Evolutionary conservation across 2,329 filamentous ascomycete species (phyloP), one percentile per base, ranked within the genome.

Genomic region (Rutstroemia sp.): DNA sequence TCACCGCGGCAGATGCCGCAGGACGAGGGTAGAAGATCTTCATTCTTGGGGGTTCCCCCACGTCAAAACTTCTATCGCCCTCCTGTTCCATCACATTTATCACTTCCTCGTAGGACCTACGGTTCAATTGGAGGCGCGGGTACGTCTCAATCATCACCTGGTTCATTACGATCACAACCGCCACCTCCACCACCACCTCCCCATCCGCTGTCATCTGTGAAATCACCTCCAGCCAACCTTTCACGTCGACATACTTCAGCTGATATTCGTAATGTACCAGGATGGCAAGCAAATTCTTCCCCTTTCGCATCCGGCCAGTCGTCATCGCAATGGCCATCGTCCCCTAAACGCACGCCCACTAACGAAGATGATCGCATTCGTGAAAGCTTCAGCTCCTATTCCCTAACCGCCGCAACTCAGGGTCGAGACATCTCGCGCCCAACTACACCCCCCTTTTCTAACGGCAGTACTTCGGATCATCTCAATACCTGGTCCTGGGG

Each of bases 201-300:
- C 34, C 88, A 89, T 67, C 85, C 85, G 37, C 76, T 86, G 19
- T 80, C 86, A 18, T 76, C 81, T 57, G 77, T 82, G 34, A 78
- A 85, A 64, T 78, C 80, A 25, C 80, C 83, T 37, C 83, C 85
- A 38, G 80, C 83, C 56, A 91, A 84, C 65, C 77, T 96, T 48
- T 82, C 85, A 46, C 85, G 92, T 61, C 83, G 92, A 59, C 94
- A 99, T 72, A 99, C 94, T 1, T 92, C 92, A 41, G 94, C 94
- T 58, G 94, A 99, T 70, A 97, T 99, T 64, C 86, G 94, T 53
- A 68, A 69, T 54, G 87, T 92, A 65, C 87, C 91, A 69, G 90
- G 87, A 39, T 92, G 88, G 84, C 86, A 85, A 60, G 61, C 75
- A 66, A 74, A 76, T 44, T 77, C 81, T 25, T 87, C 86, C 5